Evolutionary conservation across 768 basidiomycete species (phyloP), one percentile per base, ranked within the genome.

Genomic region (Naganishia onofrii): DNA sequence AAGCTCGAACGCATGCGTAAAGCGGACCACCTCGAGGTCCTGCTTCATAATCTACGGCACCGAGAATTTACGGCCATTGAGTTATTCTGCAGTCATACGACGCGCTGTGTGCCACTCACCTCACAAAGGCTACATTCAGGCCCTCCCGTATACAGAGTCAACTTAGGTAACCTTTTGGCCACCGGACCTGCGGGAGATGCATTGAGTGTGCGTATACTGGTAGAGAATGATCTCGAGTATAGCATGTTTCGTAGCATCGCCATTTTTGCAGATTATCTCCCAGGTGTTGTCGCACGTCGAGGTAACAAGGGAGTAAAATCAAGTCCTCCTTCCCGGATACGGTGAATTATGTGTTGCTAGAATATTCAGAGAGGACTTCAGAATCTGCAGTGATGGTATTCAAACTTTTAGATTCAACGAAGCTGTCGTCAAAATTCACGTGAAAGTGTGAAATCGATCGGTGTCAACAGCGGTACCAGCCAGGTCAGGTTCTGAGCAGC

Each of bases 61-160:
- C 21, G n/a, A n/a, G 29, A 32, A 29, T n/a, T n/a, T n/a, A 3
- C 3, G 23, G 38, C 3, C 19, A 34, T 17, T 31, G 28, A 53
- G 26, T 42, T 28, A 15, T 42, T 12, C 3, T 46, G 56, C 36
- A 56, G 13, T 1, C 21, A 57, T 31, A 36, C 6, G 7, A 26
- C 4, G 21, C 23, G 32, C 12, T 19, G 34, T n/a, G 4, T 10
- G 34, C 42, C n/a, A 72, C 76, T 29, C 51, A 80, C 76, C 74
- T 80, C 79, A 71, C 79, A 80, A n/a, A 80, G 64, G 31, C 77
- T 77, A 66, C 79, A 80, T 67, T 80, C 79, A 52, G 79, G 79
- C 4, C 79, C 79, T 21, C 79, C 79, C 52, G 79, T 79, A 67
- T 70, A 80, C 46, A 80, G 74, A 15, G 79, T 80, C 56, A 80